phyloP scores from a whole-genome alignment of 345 rosid genomes.

The Citrus cavaleriei region DNA sequence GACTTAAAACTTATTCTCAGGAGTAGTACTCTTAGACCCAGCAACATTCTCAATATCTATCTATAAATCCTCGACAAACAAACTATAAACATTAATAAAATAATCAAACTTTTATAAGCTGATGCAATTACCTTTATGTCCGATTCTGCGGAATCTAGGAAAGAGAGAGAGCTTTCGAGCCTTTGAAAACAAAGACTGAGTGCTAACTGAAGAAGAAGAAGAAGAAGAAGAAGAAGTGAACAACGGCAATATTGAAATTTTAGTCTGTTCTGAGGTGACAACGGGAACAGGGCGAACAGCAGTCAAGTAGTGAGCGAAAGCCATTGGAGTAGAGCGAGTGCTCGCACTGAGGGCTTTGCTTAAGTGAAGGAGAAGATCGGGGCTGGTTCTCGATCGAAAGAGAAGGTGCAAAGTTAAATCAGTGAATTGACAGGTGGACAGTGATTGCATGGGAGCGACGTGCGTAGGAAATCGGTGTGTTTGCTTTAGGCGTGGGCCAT shows the following conservation, averaged over 20 bases:
- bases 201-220: not conserved
- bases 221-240: conserved; percentile 15
- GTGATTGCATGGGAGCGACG: conserved; percentile 16
- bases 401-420: not conserved
- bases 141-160: conserved; percentile 20
- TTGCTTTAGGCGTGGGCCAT: not conserved
- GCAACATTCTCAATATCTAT: too few species aligned
- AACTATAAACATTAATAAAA: not conserved
- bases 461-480: not conserved
- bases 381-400: not conserved
- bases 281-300: conserved; percentile 53
- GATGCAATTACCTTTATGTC: conserved; percentile 34
- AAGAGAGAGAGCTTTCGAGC: conserved; percentile 30
- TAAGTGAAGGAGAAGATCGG: not conserved
- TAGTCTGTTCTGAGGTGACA: conserved; percentile 26
- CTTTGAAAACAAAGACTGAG: conserved; percentile 31
- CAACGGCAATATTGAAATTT: conserved; percentile 15
- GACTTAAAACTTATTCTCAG: too few species aligned
- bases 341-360: not conserved
- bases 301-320: conserved; percentile 50
- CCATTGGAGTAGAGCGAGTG: conserved; percentile 35
- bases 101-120: not conserved
- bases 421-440: not conserved
- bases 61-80: not conserved
- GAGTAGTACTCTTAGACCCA: too few species aligned